Conservation (phyloP, 352 stramenopile genomes). For the Sclerospora graminicola region DNA sequence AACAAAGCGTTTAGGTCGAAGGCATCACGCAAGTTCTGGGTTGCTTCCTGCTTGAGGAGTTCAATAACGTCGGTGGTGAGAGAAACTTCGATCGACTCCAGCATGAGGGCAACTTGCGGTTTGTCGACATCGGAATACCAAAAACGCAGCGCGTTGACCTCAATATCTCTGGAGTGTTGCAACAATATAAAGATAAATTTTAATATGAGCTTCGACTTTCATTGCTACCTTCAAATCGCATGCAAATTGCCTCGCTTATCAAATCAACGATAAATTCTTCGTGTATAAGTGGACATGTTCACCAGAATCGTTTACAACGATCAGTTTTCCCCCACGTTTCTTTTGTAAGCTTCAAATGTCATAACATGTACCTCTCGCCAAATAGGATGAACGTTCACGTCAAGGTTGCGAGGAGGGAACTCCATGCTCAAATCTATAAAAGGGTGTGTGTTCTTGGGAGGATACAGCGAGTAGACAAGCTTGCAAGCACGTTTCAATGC, state of each 20-base stretch:
- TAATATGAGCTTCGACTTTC: constrained; percentile 82
- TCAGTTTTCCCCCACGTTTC: too few relatives aligned
- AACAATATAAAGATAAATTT: too few relatives aligned
- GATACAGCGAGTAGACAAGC: constrained; percentile 90
- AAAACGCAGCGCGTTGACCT: too few relatives aligned
- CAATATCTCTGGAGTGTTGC: too few relatives aligned
- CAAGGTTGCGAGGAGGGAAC: constrained; percentile 89
- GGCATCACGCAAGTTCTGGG: too few relatives aligned
- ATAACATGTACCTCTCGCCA: constrained; percentile 87
- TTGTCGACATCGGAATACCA: too few relatives aligned
- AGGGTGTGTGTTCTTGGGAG: constrained; percentile 90
- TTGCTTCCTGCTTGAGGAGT: too few relatives aligned
- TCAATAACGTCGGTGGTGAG: too few relatives aligned
- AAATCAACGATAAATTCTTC: constrained; percentile 89
- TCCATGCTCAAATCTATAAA: constrained; percentile 97
- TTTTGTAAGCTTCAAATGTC: too few relatives aligned
- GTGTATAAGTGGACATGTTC: constrained; percentile 89
- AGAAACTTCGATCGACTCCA: too few relatives aligned
- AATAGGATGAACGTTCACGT: constrained; percentile 99
- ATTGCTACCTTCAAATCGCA: constrained; percentile 82
- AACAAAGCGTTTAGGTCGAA: too few relatives aligned
- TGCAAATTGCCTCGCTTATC: constrained; percentile 67
- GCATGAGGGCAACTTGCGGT: too few relatives aligned
- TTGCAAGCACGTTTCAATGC: constrained; percentile 90
- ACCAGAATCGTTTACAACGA: background rate